These are phyloP conservation scores for Leccinum rimulosum DNA, from an alignment of 768 basidiomycete species.

Conservation along the genomic window DNA sequence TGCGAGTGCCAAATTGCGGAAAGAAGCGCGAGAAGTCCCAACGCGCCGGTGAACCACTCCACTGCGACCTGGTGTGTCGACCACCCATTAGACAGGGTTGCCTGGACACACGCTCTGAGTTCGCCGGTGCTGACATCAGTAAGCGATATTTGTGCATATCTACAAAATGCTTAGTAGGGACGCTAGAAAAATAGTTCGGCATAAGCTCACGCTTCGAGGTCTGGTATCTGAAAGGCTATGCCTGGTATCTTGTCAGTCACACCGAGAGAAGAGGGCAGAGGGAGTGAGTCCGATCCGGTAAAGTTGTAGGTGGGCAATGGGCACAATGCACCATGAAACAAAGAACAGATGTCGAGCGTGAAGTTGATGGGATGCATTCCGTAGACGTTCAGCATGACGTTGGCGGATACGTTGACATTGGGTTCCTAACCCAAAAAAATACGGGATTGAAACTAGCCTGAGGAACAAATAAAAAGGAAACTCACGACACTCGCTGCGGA, in stretches of 20 bases:
- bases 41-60: conserved; percentile 71
- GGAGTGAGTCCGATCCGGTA: conserved; percentile 71
- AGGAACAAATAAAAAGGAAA: conserved; percentile 19
- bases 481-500: conserved; percentile 83
- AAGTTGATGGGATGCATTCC: conserved; percentile 79
- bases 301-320: conserved; percentile 83
- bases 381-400: conserved; percentile 83
- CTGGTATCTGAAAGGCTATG: conserved; percentile 85
- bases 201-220: conserved; percentile 67
- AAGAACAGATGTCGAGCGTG: conserved; percentile 82
- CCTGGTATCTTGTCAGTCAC: conserved; percentile 60
- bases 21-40: conserved; percentile 58
- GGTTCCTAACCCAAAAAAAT: conserved; percentile 46
- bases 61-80: conserved; percentile 74
- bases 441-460: conserved; percentile 7
- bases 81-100: conserved; percentile 90
- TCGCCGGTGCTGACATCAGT: conserved; percentile 65
- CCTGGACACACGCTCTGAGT: conserved; percentile 86
- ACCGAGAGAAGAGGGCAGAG: conserved; percentile 57
- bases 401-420: conserved; percentile 79
- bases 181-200: neutral
- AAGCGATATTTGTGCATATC: conserved; percentile 74
- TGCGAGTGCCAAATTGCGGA: conserved; percentile 56
- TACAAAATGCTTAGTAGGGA: conserved; percentile 11
- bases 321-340: conserved; percentile 79